Evolutionary conservation across 257 asterid species (phyloP).

Genomic region (Buddleja alternifolia): DNA sequence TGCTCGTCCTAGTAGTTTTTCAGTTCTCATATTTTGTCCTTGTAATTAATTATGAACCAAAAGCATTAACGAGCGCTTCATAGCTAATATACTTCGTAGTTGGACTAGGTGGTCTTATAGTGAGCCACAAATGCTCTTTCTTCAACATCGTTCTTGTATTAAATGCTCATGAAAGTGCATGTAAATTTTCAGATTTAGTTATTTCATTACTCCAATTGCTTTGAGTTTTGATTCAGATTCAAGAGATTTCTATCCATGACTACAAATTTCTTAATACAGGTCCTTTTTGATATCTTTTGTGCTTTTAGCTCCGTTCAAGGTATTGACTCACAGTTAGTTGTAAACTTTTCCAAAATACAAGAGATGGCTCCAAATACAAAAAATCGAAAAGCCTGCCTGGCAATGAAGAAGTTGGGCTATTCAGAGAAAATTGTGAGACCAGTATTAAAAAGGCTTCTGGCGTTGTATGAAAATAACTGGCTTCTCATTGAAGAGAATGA

Average conservation of each 20-base stretch:
- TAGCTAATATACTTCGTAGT: neutral
- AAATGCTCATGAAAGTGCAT: neutral
- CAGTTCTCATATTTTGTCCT: neutral
- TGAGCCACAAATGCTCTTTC: neutral
- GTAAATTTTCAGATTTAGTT: neutral
- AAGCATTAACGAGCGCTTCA: neutral
- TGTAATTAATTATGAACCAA: constrained; percentile 10
- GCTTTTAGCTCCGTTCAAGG: neutral
- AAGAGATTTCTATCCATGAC: neutral
- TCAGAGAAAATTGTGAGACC: constrained; percentile 38
- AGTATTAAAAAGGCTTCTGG: constrained; percentile 38
- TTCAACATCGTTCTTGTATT: neutral
- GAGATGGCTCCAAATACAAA: constrained; percentile 36
- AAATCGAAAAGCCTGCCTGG: constrained; percentile 39
- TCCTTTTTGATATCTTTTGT: neutral
- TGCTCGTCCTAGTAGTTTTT: neutral
- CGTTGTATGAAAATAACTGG: constrained; percentile 44
- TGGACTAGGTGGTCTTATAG: neutral
- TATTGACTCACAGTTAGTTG: neutral
- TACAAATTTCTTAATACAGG: neutral
- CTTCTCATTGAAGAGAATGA: constrained; percentile 44
- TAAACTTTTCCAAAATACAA: constrained; percentile 9
- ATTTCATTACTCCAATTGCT: neutral
- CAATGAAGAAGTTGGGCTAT: constrained; percentile 46
- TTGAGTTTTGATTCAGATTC: neutral